Evolutionary conservation across 169 alveolate species (phyloP).

Genomic region (Cryptosporidium viatorum): DNA sequence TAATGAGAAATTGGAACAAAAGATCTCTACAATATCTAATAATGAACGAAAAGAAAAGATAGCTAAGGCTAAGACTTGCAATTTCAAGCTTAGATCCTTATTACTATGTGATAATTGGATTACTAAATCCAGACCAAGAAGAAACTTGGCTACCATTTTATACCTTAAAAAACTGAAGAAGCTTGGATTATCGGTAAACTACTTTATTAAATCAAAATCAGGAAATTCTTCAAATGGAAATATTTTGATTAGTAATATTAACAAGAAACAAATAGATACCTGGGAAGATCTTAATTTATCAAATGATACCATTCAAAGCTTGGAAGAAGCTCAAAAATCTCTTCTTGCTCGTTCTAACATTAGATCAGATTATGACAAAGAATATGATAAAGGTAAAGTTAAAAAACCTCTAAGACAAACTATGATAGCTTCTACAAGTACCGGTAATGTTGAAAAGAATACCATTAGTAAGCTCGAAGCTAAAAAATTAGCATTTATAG

Average conservation of each 20-base stretch:
- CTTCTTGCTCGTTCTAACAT: conserved; percentile 23
- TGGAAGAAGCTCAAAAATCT: conserved; percentile 20
- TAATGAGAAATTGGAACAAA: not conserved
- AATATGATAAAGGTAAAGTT: conserved; percentile 78
- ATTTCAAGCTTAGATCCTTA: not conserved
- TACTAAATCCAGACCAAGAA: conserved; percentile 28
- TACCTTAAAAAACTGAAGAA: not conserved
- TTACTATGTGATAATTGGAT: conserved; percentile 8
- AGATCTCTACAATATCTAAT: not conserved
- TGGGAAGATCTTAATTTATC: conserved; percentile 69
- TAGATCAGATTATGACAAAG: conserved; percentile 79
- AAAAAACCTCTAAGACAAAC: conserved; percentile 63
- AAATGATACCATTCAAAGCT: not conserved
- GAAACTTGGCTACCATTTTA: conserved; percentile 1
- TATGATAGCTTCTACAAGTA: not conserved
- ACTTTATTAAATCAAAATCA: not conserved
- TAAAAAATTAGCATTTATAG: not conserved
- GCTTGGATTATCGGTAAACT: not conserved
- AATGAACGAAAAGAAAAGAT: not conserved
- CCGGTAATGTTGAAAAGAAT: not conserved
- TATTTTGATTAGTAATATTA: not conserved
- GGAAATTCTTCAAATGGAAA: not conserved
- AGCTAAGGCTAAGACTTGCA: not conserved
- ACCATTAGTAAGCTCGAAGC: not conserved
- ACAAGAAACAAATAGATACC: not conserved